These are phyloP conservation scores for Lichenothelia convexa DNA, from an alignment of 495 filamentous ascomycete genomes.

Conservation along the genomic window DNA sequence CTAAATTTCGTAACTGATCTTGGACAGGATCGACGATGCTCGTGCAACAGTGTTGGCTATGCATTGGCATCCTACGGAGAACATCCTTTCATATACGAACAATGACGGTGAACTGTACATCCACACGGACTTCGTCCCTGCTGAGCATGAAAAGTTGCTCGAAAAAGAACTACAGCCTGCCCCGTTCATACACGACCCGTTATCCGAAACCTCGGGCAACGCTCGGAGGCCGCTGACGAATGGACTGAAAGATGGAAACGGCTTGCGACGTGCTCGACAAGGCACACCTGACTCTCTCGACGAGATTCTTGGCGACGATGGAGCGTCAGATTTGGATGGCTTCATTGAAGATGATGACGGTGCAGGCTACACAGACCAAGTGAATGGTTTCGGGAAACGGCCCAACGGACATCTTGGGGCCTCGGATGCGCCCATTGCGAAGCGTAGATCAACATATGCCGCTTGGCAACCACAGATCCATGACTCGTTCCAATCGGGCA, in stretches of 20 bases:
- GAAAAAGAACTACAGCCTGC: slow-evolving; percentile 47
- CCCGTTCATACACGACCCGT: slow-evolving; percentile 68
- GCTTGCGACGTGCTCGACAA: slow-evolving; percentile 20
- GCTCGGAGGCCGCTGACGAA: slow-evolving; percentile 34
- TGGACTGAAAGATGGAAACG: slow-evolving; percentile 30
- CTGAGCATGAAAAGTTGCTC: slow-evolving; percentile 42
- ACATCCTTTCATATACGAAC: slow-evolving; percentile 76
- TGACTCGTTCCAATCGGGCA: slow-evolving; percentile 74
- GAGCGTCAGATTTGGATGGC: slow-evolving; percentile 34
- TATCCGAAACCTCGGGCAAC: slow-evolving; percentile 54
- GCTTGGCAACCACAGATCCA: slow-evolving; percentile 52
- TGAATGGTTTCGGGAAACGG: slow-evolving; percentile 45
- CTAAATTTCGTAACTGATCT: slow-evolving; percentile 40
- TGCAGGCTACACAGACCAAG: slow-evolving; percentile 58
- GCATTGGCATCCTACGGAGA: slow-evolving; percentile 78
- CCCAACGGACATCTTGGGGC: slow-evolving; percentile 33
- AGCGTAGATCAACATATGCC: slow-evolving; percentile 37
- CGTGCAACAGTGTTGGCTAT: slow-evolving; percentile 59
- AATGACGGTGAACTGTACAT: slow-evolving; percentile 85
- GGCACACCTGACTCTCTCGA: slow-evolving; percentile 41
- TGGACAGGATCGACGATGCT: slow-evolving; percentile 15
- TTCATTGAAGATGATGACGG: slow-evolving; percentile 93
- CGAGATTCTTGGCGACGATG: slow-evolving; percentile 35
- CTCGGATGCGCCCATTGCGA: slow-evolving; percentile 30
- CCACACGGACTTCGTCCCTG: slow-evolving; percentile 56